Conservation (phyloP, 805 yeast genomes). For the Metschnikowia anglica region DNA sequence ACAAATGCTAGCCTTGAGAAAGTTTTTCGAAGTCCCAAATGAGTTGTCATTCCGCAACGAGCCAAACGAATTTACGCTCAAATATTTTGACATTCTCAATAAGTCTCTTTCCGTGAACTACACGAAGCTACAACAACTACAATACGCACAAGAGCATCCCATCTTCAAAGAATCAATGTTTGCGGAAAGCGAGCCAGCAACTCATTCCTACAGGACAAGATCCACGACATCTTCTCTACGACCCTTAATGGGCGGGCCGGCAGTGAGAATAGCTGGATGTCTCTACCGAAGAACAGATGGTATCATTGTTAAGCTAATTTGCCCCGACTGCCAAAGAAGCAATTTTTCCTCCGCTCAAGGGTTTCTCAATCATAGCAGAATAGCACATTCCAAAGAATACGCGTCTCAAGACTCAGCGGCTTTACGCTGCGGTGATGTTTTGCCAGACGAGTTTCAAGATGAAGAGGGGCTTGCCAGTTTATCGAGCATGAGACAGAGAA, state of each 20-base stretch:
- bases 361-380: conserved; percentile 71
- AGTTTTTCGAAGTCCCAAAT: conserved; percentile 43
- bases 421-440: conserved; percentile 56
- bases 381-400: conserved; percentile 70
- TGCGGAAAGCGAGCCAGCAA: conserved; percentile 11
- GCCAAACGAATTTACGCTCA: conserved; percentile 45
- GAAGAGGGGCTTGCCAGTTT: conserved; percentile 46
- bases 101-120: conserved; percentile 34
- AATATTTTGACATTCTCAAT: conserved; percentile 40
- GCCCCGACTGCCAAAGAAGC: conserved; percentile 64
- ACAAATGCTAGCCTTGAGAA: conserved; percentile 52
- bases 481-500: conserved; percentile 32
- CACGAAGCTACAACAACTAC: conserved; percentile 26
- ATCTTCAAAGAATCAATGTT: conserved; percentile 17
- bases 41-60: conserved; percentile 41
- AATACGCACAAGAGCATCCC: conserved; percentile 16
- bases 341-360: conserved; percentile 82
- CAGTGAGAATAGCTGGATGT: conserved; percentile 41
- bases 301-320: conserved; percentile 61
- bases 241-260: conserved; percentile 36
- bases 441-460: conserved; percentile 57
- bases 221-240: conserved; percentile 54
- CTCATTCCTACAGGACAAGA: conserved; percentile 45
- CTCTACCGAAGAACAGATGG: conserved; percentile 71
- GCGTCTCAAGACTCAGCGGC: conserved; percentile 77